phyloP scores from a whole-genome alignment of 176 grass and related monocot genomes.

The Eremochloa ophiuroides region DNA sequence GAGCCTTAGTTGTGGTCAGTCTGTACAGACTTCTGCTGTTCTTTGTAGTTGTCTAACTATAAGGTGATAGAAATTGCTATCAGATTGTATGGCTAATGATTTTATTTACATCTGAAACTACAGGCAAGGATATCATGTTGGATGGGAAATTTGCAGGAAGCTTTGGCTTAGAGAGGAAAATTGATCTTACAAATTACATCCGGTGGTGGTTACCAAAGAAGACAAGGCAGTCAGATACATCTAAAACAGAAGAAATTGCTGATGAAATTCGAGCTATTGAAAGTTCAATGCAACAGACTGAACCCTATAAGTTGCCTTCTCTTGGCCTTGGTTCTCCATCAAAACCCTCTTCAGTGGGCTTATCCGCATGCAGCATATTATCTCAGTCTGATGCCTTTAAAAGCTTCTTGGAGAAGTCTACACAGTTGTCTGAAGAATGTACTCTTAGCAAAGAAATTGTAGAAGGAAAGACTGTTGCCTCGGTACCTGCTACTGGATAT shows the following conservation, averaged over 20 bases:
- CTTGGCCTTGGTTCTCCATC: slow-evolving; percentile 42
- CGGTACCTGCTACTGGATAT: slow-evolving; percentile 39
- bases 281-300: slow-evolving; percentile 57
- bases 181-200: slow-evolving; percentile 97
- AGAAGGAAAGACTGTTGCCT: slow-evolving; percentile 35
- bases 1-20: slow-evolving; percentile 59
- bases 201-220: slow-evolving; percentile 95
- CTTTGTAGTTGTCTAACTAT: background rate
- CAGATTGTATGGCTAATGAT: slow-evolving; percentile 25
- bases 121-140: slow-evolving; percentile 60
- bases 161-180: slow-evolving; percentile 76
- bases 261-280: slow-evolving; percentile 81
- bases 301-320: slow-evolving; percentile 94
- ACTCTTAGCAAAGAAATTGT: slow-evolving; percentile 54
- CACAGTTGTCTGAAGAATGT: slow-evolving; percentile 68
- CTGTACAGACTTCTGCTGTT: slow-evolving; percentile 1
- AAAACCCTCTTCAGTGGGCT: slow-evolving; percentile 39
- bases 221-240: slow-evolving; percentile 57
- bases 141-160: slow-evolving; percentile 66
- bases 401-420: slow-evolving; percentile 69
- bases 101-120: slow-evolving; percentile 47
- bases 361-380: slow-evolving; percentile 80
- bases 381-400: slow-evolving; percentile 81
- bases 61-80: slow-evolving; percentile 6
- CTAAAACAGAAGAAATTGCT: slow-evolving; percentile 60